Percentiles rank a stretch among this genome's conserved stretches.
These are phyloP conservation scores for Erigeron canadensis DNA, from an alignment of 129 eudicot genomes.

Conservation along the genomic window DNA sequence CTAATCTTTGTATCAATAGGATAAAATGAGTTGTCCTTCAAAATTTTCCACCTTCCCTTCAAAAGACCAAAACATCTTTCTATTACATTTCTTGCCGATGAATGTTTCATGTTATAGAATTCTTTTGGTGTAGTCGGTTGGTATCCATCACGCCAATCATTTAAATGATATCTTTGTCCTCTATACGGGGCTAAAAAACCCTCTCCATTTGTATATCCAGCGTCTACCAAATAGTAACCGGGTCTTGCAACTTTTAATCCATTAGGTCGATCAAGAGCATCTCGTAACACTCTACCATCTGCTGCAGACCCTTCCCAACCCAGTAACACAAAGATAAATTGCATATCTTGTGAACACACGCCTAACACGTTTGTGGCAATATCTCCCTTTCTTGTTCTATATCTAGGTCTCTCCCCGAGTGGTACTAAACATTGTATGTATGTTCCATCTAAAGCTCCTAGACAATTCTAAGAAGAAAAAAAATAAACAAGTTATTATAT, in stretches of 20 bases:
- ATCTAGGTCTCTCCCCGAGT: no score
- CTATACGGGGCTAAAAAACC: background rate
- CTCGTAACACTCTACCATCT: background rate
- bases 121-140: no score
- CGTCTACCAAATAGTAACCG: background rate
- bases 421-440: background rate
- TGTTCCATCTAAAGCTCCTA: constrained; percentile 5
- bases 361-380: no score
- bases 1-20: no score
- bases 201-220: background rate
- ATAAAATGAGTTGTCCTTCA: no score
- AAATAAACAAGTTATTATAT: background rate
- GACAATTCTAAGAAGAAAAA: background rate
- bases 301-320: background rate
- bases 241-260: background rate
- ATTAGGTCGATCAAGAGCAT: background rate
- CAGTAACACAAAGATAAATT: background rate
- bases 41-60: no score
- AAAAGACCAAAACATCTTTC: no score
- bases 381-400: no score
- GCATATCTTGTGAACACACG: no score
- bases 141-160: no score
- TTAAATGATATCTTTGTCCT: background rate
- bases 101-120: no score
- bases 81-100: no score